Evolutionary conservation across 192 early-diverging fungal genomes (phyloP).

Genomic region (Podila minutissima): DNA sequence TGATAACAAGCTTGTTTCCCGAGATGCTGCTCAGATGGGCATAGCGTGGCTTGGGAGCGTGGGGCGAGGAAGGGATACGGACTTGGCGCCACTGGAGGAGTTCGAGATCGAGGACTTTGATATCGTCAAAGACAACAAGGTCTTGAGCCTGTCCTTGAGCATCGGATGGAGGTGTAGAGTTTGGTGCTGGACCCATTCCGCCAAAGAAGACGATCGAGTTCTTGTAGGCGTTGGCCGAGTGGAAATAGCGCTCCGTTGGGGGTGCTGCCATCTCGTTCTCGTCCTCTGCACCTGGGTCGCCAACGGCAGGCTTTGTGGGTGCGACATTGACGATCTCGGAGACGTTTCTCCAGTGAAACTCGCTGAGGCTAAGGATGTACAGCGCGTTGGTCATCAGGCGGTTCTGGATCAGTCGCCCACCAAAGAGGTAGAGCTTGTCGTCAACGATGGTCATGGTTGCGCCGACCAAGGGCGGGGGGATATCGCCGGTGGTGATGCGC

Average conservation of each 20-base stretch:
- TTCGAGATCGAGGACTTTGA: constrained; percentile 74
- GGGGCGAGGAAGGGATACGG: constrained; percentile 53
- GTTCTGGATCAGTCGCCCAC: constrained; percentile 73
- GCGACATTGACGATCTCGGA: constrained; percentile 51
- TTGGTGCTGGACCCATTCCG: constrained; percentile 76
- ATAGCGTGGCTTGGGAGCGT: constrained; percentile 74
- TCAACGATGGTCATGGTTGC: constrained; percentile 76
- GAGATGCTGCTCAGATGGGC: constrained; percentile 80
- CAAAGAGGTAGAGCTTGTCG: constrained; percentile 74
- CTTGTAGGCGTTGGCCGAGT: constrained; percentile 77
- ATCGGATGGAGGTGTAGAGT: constrained; percentile 16
- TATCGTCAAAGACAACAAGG: constrained; percentile 74
- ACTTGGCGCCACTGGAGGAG: constrained; percentile 72
- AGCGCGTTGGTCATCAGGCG: constrained; percentile 79
- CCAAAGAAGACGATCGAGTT: constrained; percentile 79
- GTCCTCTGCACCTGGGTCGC: constrained; percentile 48
- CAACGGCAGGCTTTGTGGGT: constrained; percentile 43
- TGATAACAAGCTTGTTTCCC: constrained; percentile 68
- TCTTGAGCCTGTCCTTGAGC: constrained; percentile 57
- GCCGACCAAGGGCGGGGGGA: constrained; percentile 81
- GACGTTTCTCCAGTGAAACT: constrained; percentile 65
- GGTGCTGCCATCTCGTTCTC: constrained; percentile 38
- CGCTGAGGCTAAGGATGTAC: constrained; percentile 70
- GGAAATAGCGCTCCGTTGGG: constrained; percentile 75
- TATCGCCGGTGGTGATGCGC: constrained; percentile 67